phyloP scores from a whole-genome alignment of 345 rosid species.

The Eutrema yunnanense region DNA sequence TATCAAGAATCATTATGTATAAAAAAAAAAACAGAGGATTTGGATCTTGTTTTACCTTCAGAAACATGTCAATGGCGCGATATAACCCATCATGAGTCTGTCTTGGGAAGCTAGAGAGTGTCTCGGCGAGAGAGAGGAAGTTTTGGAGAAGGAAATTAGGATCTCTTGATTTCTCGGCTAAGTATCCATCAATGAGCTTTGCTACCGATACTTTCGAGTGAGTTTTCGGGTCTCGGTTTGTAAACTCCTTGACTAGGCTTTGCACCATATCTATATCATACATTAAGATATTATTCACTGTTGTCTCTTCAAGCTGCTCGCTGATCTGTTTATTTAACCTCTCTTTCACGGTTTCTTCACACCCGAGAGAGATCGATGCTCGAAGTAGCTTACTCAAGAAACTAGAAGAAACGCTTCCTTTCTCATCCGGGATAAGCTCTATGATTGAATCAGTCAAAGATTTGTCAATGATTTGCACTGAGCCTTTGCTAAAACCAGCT shows the following conservation, averaged over 20 bases:
- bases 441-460: conserved; percentile 45
- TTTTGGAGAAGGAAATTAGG: conserved; percentile 35
- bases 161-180: conserved; percentile 59
- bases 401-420: conserved; percentile 42
- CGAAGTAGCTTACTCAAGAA: conserved; percentile 56
- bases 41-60: conserved; percentile 40
- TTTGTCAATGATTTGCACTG: conserved; percentile 37
- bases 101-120: conserved; percentile 44
- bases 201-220: conserved; percentile 36
- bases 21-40: neutral
- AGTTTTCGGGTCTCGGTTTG: conserved; percentile 19
- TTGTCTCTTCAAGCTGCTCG: conserved; percentile 55
- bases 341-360: conserved; percentile 42
- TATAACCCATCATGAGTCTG: conserved; percentile 57
- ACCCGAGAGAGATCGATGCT: conserved; percentile 41
- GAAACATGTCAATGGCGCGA: conserved; percentile 66
- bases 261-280: conserved; percentile 58
- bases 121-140: conserved; percentile 42
- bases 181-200: conserved; percentile 56
- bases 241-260: conserved; percentile 43
- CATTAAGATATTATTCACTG: conserved; percentile 39
- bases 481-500: conserved; percentile 53
- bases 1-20: neutral
- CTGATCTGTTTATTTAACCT: conserved; percentile 41
- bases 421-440: conserved; percentile 48